A percentile compares a stretch with the other conserved stretches of the same genome.
These are phyloP conservation scores for Harrya chromipes DNA, from an alignment of 768 basidiomycete species.

Conservation along the genomic window DNA sequence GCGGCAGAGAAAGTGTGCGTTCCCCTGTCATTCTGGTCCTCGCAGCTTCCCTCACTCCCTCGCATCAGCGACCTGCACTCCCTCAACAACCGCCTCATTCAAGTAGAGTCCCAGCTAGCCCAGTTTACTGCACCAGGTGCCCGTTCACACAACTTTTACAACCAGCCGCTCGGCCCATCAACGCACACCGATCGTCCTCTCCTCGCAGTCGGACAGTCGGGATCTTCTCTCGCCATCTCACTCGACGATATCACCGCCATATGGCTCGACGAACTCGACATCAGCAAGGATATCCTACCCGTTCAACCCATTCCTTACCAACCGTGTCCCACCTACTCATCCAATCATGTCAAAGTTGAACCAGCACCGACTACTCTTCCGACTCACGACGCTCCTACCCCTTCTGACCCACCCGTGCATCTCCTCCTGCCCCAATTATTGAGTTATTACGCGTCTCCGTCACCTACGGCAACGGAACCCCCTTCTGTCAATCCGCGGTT, in stretches of 20 bases:
- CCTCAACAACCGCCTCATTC: constrained; percentile 73
- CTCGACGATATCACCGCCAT: constrained; percentile 56
- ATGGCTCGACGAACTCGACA: constrained; percentile 58
- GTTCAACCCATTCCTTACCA: constrained; percentile 14
- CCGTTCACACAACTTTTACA: constrained; percentile 19
- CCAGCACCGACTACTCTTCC: constrained; percentile 29
- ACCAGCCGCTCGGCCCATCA: constrained; percentile 13
- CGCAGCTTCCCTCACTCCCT: not conserved
- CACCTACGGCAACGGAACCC: constrained; percentile 20
- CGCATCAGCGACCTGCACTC: constrained; percentile 68
- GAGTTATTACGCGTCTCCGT: constrained; percentile 20
- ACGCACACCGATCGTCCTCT: constrained; percentile 27
- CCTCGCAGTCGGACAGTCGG: constrained; percentile 37
- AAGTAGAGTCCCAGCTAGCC: constrained; percentile 60
- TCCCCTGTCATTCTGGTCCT: not conserved
- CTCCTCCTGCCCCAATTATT: constrained; percentile 18
- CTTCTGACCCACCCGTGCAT: constrained; percentile 22
- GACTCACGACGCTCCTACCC: constrained; percentile 8
- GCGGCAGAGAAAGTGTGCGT: constrained; percentile 83
- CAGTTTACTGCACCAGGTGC: constrained; percentile 39
- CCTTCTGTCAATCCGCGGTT: constrained; percentile 39
- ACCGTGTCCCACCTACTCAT: constrained; percentile 15
- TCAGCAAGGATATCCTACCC: constrained; percentile 26
- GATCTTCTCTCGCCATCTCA: constrained; percentile 50
- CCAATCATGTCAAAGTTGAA: constrained; percentile 35